These are phyloP conservation scores for Alternaria tenuissima DNA, from an alignment of 2,329 filamentous ascomycete genomes.

Conservation along the genomic window DNA sequence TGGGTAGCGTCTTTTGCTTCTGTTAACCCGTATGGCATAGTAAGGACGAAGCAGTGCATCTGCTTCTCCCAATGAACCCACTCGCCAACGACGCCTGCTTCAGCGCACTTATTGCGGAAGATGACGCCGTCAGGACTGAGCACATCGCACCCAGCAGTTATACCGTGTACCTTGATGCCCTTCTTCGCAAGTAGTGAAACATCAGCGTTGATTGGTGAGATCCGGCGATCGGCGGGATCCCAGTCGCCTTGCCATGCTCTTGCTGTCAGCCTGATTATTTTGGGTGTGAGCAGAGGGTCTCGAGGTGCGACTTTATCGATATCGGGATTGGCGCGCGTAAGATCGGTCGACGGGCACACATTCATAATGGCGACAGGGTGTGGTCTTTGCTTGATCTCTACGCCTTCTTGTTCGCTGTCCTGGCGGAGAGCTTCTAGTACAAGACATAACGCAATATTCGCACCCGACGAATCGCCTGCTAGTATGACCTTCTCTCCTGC, in stretches of 20 bases:
- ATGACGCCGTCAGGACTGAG: slow-evolving; percentile 61
- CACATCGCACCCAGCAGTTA: slow-evolving; percentile 63
- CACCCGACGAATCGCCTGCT: slow-evolving; percentile 65
- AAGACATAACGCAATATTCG: slow-evolving; percentile 60
- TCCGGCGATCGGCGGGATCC: slow-evolving; percentile 54
- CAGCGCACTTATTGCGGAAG: slow-evolving; percentile 58
- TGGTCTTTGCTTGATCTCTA: slow-evolving; percentile 15
- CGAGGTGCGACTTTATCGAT: slow-evolving; percentile 52
- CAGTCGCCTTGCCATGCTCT: slow-evolving; percentile 53
- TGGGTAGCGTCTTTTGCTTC: slow-evolving; percentile 58
- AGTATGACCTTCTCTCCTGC: slow-evolving; percentile 57
- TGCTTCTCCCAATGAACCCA: slow-evolving; percentile 68
- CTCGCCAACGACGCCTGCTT: slow-evolving; percentile 56
- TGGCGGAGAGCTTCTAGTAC: slow-evolving; percentile 51
- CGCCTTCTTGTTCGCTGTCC: slow-evolving; percentile 23
- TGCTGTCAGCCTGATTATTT: slow-evolving; percentile 54
- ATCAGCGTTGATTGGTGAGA: slow-evolving; percentile 60
- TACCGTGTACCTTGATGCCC: slow-evolving; percentile 60
- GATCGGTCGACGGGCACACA: slow-evolving; percentile 61
- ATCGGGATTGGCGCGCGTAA: slow-evolving; percentile 57
- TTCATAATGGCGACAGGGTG: slow-evolving; percentile 53
- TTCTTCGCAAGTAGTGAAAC: slow-evolving; percentile 50
- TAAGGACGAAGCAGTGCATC: slow-evolving; percentile 68
- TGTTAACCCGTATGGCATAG: slow-evolving; percentile 57
- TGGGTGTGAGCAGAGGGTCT: slow-evolving; percentile 58